Evolutionary conservation across 2,329 filamentous ascomycete species (phyloP).

Genomic region (Pseudogymnoascus sp.): DNA sequence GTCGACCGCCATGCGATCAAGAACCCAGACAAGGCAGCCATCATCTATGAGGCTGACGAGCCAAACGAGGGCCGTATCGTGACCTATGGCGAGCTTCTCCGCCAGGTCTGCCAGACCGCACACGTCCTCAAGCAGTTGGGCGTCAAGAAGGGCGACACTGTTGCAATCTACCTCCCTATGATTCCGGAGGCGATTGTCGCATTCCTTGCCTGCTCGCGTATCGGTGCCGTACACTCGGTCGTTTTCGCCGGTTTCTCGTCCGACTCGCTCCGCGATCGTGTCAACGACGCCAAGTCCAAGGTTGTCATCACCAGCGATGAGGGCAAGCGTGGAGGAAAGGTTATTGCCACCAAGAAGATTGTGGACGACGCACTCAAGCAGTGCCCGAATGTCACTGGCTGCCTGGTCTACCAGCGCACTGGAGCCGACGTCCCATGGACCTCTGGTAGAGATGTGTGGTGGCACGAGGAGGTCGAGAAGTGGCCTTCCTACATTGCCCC

Average conservation of each 20-base stretch:
- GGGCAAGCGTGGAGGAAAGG: conserved; percentile 93
- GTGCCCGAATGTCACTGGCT: conserved; percentile 78
- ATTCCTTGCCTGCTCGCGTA: conserved; percentile 82
- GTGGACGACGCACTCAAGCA: conserved; percentile 96
- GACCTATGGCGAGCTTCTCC: conserved; percentile 86
- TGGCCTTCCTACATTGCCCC: conserved; percentile 89
- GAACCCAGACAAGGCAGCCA: conserved; percentile 84
- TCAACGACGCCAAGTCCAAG: conserved; percentile 81
- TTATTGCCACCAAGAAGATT: conserved; percentile 98
- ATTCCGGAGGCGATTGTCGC: conserved; percentile 91
- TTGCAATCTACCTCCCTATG: conserved; percentile 97
- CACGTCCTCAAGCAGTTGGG: conserved; percentile 91
- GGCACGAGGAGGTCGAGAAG: conserved; percentile 97
- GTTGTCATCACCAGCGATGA: conserved; percentile 96
- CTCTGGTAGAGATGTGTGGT: conserved; percentile 84
- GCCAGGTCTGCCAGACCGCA: conserved; percentile 80
- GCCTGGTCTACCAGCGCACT: conserved; percentile 91
- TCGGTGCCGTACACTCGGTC: conserved; percentile 93
- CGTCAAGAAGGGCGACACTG: conserved; percentile 92
- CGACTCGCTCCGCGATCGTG: conserved; percentile 89
- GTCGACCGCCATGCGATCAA: conserved; percentile 95
- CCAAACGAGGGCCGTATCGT: conserved; percentile 76
- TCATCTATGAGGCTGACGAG: conserved; percentile 98
- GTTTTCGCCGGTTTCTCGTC: conserved; percentile 97
- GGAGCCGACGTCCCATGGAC: conserved; percentile 90